A percentile compares a stretch with the other conserved stretches of the same genome.
Conservation (phyloP, 192 early-diverging fungal species). For the Rhizophagus prolifer region DNA sequence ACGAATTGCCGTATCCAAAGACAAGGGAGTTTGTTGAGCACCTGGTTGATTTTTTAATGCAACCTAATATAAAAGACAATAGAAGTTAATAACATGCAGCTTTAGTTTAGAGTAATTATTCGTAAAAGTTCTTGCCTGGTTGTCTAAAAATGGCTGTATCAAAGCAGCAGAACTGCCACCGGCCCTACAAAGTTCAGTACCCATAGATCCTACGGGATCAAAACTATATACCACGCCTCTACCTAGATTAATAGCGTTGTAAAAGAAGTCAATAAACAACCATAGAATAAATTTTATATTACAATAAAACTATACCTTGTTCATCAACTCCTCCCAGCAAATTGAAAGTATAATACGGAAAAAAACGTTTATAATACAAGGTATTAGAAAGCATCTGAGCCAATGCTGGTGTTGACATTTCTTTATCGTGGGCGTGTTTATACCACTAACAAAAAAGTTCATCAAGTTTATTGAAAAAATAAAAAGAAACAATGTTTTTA, state of each 20-base stretch:
- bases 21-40: slow-evolving; percentile 37
- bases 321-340: slow-evolving; percentile 88
- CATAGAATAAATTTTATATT: background rate
- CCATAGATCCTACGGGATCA: slow-evolving; percentile 93
- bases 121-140: slow-evolving; percentile 60
- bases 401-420: slow-evolving; percentile 80
- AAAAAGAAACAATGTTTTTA: background rate
- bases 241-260: slow-evolving; percentile 42
- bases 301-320: slow-evolving; percentile 54
- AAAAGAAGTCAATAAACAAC: no score
- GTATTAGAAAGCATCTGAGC: slow-evolving; percentile 94
- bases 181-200: slow-evolving; percentile 67
- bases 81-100: background rate
- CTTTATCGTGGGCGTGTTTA: slow-evolving; percentile 84
- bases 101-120: background rate
- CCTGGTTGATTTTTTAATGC: slow-evolving; percentile 68
- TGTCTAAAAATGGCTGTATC: slow-evolving; percentile 97
- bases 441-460: slow-evolving; percentile 68
- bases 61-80: slow-evolving; percentile 48
- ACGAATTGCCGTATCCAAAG: slow-evolving; percentile 64
- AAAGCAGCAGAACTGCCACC: slow-evolving; percentile 85
- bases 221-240: slow-evolving; percentile 89
- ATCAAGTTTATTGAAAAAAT: background rate
- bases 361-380: slow-evolving; percentile 91
- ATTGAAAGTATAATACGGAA: slow-evolving; percentile 94